Percentiles rank a stretch among this genome's conserved stretches.
Evolutionary conservation across 352 stramenopile species (phyloP).

Genomic region (Phytophthora podocarpi): DNA sequence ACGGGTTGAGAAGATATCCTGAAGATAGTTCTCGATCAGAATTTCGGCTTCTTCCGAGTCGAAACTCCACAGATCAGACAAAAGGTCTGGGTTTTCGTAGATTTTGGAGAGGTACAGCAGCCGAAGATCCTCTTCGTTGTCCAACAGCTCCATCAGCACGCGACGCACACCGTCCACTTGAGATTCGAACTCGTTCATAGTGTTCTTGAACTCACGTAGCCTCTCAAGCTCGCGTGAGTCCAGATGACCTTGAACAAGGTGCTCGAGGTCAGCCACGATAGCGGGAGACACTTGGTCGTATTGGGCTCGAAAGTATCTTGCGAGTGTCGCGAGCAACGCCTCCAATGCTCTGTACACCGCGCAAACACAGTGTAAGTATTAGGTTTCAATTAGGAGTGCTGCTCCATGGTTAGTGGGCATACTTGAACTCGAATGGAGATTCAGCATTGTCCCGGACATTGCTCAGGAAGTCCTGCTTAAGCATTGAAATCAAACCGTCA

Average conservation of each 20-base stretch:
- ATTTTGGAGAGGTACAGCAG: conserved; percentile 67
- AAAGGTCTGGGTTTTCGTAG: conserved; percentile 45
- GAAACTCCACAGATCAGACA: conserved; percentile 57
- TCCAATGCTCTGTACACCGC: conserved; percentile 30
- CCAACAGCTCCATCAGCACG: conserved; percentile 57
- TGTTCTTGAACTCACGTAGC: conserved; percentile 63
- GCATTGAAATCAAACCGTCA: conserved; percentile 52
- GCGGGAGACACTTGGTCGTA: conserved; percentile 43
- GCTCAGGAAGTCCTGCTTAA: conserved; percentile 56
- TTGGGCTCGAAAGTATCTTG: conserved; percentile 44
- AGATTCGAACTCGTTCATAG: conserved; percentile 63
- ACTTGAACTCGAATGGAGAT: conserved; percentile 69
- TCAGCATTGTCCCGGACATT: conserved; percentile 44
- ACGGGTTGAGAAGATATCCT: conserved; percentile 73
- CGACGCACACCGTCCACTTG: conserved; percentile 59
- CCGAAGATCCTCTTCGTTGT: conserved; percentile 64
- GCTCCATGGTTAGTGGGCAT: no score
- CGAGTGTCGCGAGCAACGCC: conserved; percentile 48
- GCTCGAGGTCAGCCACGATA: conserved; percentile 48
- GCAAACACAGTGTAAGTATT: no score
- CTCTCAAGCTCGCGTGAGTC: conserved; percentile 49
- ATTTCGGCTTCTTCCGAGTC: conserved; percentile 72
- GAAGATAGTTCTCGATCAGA: conserved; percentile 72
- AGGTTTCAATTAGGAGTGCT: no score
- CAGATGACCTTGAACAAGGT: conserved; percentile 44